phyloP scores from a whole-genome alignment of 176 grass and related monocot species.

The Carex cristatella region DNA sequence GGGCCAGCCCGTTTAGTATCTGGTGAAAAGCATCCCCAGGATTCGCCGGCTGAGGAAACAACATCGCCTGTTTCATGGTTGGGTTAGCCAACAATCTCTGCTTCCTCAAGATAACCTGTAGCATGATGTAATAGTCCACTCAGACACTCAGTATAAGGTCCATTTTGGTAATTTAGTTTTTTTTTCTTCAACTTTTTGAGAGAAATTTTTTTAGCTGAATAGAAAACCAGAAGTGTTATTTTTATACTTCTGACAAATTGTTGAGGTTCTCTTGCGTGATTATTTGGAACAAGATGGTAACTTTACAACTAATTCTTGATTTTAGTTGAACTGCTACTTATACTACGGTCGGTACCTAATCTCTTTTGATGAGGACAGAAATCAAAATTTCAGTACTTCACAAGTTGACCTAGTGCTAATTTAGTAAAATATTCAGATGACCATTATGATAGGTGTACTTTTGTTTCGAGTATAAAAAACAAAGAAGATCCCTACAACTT shows the following conservation, averaged over 20 bases:
- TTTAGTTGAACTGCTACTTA: constrained; percentile 2
- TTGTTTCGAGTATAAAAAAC: too few relatives aligned
- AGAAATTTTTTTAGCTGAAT: not conserved
- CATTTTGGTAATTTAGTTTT: not conserved
- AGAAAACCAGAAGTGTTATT: not conserved
- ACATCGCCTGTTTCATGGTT: constrained; percentile 87
- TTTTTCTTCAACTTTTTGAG: not conserved
- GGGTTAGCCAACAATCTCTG: constrained; percentile 84
- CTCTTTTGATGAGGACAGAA: not conserved
- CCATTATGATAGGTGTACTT: not conserved
- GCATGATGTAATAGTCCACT: too few relatives aligned
- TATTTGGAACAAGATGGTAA: not conserved
- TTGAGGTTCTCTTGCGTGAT: not conserved
- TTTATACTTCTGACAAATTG: not conserved
- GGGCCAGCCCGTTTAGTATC: constrained; percentile 72
- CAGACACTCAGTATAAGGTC: not conserved
- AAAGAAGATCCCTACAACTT: too few relatives aligned
- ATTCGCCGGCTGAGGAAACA: constrained; percentile 73
- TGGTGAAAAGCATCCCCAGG: constrained; percentile 89
- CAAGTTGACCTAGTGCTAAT: not conserved
- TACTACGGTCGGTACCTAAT: not conserved
- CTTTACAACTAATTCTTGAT: not conserved
- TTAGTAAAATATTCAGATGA: not conserved
- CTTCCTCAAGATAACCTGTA: constrained; percentile 69
- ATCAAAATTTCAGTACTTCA: not conserved